Base-by-base conservation (phyloP, 1,284 basidiomycete genomes). In the Ganoderma lucidum region DNA sequence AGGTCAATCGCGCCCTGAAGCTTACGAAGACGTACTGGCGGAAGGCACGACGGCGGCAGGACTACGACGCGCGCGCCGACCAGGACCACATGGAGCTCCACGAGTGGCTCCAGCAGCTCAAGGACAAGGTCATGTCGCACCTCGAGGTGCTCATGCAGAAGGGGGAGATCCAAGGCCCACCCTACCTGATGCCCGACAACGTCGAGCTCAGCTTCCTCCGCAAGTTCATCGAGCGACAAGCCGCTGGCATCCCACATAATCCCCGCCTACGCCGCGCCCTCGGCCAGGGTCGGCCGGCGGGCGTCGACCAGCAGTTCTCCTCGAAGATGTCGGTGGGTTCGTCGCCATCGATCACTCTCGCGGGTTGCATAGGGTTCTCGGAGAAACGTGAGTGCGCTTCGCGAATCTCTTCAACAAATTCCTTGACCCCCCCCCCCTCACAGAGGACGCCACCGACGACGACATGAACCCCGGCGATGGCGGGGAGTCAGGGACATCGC, bases 81-180 rank as follows among this genome's bases (percentile, higher is more conserved):
- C 92, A 93, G 78, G 92, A 93, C 77, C 92, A 93, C 75, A 93
- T 93, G 92, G 92, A 93, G 77, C 81, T 93, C 32, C 92, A 93
- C 75, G 92, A 93, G 78, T 93, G 92, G 92, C 82, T 93, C 1
- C 92, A 93, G 76, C 92, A 93, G 79, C 83, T 93, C 73, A 93
- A 93, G 79, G 92, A 93, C 81, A 93, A 93, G 80, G 92, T 90
- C 64, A 93, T 93, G 92, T 91, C 91, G 59, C 92, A 93, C 79
- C 84, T 93, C 59, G 92, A 93, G 77, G 83, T 93, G 1, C 87
- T 94, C 73, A 93, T 93, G 89, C 92, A 93, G 78, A 93, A 93
- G 76, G 92, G 92, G 74, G 92, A 93, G 74, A 93, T 93, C 48
- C 90, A 90, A 75, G 92, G 92, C 17, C 92, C 91, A 1, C 92